These are phyloP conservation scores for Cadophora gregata DNA, from an alignment of 2,329 filamentous ascomycete species.

Conservation along the genomic window DNA sequence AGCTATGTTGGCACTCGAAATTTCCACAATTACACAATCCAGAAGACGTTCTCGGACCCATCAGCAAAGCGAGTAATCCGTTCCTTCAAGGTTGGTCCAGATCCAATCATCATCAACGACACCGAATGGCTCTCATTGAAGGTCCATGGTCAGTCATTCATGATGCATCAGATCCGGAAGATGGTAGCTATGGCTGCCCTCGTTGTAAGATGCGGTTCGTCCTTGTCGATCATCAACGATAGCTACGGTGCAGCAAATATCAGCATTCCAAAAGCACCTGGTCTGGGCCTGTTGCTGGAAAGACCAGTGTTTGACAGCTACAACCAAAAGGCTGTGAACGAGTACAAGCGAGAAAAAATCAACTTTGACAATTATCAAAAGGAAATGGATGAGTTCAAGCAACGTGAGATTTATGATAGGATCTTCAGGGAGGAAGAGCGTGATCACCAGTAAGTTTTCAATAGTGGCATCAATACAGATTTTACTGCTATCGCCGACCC, in stretches of 20 bases:
- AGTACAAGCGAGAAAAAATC: conserved; percentile 70
- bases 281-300: conserved; percentile 86
- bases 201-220: conserved; percentile 82
- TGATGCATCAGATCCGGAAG: conserved; percentile 99
- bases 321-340: conserved; percentile 73
- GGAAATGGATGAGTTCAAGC: conserved; percentile 87
- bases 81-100: conserved; percentile 79
- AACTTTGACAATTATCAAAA: conserved; percentile 80
- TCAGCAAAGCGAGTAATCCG: conserved; percentile 92
- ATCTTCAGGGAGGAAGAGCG: conserved; percentile 91
- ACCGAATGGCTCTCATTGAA: conserved; percentile 96
- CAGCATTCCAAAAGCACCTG: conserved; percentile 92
- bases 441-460: conserved; percentile 74
- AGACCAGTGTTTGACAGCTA: conserved; percentile 90
- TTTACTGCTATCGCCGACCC: background rate
- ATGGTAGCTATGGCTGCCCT: conserved; percentile 95
- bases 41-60: conserved; percentile 80
- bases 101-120: conserved; percentile 83
- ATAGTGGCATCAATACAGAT: background rate
- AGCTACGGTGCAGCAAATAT: conserved; percentile 76
- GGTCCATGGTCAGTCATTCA: conserved; percentile 97
- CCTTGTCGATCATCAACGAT: conserved; percentile 71
- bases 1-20: conserved; percentile 85
- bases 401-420: conserved; percentile 86
- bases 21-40: conserved; percentile 97